Conservation (phyloP, 2,329 filamentous ascomycete genomes). For the Nemania serpens region DNA sequence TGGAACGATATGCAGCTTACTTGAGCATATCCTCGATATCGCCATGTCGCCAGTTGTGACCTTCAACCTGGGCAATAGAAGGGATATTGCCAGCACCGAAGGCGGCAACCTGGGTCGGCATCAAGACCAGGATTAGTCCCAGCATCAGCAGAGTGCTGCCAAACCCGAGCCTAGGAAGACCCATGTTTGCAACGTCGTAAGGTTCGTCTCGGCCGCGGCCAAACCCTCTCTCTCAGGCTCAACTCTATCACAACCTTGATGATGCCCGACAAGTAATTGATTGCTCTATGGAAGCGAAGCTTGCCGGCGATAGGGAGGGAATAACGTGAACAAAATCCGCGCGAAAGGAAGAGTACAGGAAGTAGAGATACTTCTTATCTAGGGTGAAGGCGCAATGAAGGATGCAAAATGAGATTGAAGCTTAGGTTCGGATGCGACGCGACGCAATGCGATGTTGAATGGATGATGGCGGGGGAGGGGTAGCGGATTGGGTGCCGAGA, state of each 20-base stretch:
- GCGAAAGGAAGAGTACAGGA: not conserved
- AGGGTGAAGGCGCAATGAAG: not conserved
- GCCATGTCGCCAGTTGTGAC: slow-evolving; percentile 72
- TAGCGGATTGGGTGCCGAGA: too few relatives aligned
- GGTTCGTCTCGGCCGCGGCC: not conserved
- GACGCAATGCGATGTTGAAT: slow-evolving; percentile 1
- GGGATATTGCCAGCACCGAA: slow-evolving; percentile 76
- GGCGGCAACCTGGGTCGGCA: slow-evolving; percentile 61
- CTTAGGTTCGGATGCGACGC: not conserved
- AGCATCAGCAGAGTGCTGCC: slow-evolving; percentile 58
- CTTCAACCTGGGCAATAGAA: slow-evolving; percentile 66
- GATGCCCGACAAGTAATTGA: not conserved
- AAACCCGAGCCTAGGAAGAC: slow-evolving; percentile 52
- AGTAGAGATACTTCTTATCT: not conserved
- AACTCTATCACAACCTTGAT: not conserved
- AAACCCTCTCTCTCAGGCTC: not conserved
- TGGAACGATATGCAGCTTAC: slow-evolving; percentile 17
- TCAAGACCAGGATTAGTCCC: slow-evolving; percentile 58
- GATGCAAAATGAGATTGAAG: not conserved
- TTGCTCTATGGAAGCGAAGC: not conserved
- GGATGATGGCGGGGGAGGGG: slow-evolving; percentile 21
- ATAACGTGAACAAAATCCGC: slow-evolving; percentile 14
- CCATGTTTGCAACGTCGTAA: slow-evolving; percentile 46
- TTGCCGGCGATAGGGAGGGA: not conserved
- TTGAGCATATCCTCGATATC: slow-evolving; percentile 85